Base-by-base conservation (phyloP, 225 moss, liverwort and hornwort genomes). In the Straminergon stramineum region DNA sequence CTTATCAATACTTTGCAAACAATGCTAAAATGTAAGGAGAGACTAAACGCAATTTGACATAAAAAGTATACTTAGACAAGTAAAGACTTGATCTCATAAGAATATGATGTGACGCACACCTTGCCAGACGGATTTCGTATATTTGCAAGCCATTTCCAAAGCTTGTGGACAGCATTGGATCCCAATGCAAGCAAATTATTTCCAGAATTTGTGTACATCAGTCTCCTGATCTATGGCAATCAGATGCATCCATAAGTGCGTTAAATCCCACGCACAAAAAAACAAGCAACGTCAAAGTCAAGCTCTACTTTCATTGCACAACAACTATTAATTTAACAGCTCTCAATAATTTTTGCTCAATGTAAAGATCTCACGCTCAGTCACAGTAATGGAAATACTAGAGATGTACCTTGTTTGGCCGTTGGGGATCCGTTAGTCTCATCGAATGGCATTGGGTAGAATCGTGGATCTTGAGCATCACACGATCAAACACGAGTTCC, bases 151-250 rank as follows among this genome's bases (percentile, higher is more conserved):
- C 98, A 98, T 84, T 97, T 98, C 97, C 98, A 98, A 48, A 98
- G 93, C 92, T 98, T 98, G 91, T 96, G 97, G 17, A 97, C 95
- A 56, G 98, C 98, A 94, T 94, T 98, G 53, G 98, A 96, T 88
- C 96, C 96, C 57, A 97, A 93, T 79, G 95, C 97, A 68, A 98
- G 90, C 79, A 97, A 91, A 75, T 94, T 95, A 65, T 92, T 91
- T 89, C 97, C 97, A 75, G 96, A 92, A 78, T 97, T 98, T 60
- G 97, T 96, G 89, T 97, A 98, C 48, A 97, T 97, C 79, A 98
- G 88, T 87, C 97, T 97, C 66, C 97, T 95, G 48, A 97, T 96
- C 98, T 98, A 92, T 70, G n/a, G n/a, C 76, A 76, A 64, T 76
- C 37, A 63, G 52, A 76, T 76, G 63, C 76, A 86, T 37, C 37